Percentiles rank a stretch among this genome's conserved stretches.
These are phyloP conservation scores for Colletotrichum phormii DNA, from an alignment of 2,329 filamentous ascomycete genomes.

Conservation along the genomic window DNA sequence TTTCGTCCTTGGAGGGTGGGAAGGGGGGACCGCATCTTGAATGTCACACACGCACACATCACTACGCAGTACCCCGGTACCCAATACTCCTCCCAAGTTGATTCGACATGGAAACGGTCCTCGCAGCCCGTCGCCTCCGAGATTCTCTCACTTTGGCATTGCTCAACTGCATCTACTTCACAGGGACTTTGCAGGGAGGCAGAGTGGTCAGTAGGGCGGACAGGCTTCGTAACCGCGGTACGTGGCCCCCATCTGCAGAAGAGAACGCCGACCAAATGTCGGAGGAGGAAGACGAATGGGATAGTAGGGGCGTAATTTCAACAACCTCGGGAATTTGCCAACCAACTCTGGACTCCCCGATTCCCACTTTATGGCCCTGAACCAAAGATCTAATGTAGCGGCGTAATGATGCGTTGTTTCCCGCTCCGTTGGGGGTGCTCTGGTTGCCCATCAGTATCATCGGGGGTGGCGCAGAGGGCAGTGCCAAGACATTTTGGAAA, in stretches of 20 bases:
- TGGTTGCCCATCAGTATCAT: not conserved
- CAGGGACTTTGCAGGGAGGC: not conserved
- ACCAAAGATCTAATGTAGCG: not conserved
- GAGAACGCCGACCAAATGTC: not conserved
- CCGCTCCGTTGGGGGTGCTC: not conserved
- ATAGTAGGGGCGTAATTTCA: not conserved
- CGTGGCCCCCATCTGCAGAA: conserved; percentile 5
- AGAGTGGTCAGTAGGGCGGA: not conserved
- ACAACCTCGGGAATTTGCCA: not conserved
- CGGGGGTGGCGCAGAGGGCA: conserved; percentile 10
- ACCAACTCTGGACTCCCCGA: not conserved
- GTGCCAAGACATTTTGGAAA: conserved; percentile 26
- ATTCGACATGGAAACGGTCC: not conserved
- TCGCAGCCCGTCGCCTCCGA: not conserved
- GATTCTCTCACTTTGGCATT: not conserved
- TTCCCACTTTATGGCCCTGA: not conserved
- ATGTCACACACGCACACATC: not conserved
- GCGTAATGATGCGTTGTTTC: not conserved
- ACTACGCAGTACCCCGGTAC: not conserved
- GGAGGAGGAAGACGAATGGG: not conserved
- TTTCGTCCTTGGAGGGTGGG: not conserved
- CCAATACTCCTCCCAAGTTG: too few species aligned
- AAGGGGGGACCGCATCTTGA: not conserved
- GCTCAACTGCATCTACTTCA: not conserved
- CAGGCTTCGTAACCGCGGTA: conserved; percentile 16